Evolutionary conservation across 176 grass and related monocot species (phyloP), one percentile per base, ranked within the genome.

Genomic region (Oryza meridionalis): DNA sequence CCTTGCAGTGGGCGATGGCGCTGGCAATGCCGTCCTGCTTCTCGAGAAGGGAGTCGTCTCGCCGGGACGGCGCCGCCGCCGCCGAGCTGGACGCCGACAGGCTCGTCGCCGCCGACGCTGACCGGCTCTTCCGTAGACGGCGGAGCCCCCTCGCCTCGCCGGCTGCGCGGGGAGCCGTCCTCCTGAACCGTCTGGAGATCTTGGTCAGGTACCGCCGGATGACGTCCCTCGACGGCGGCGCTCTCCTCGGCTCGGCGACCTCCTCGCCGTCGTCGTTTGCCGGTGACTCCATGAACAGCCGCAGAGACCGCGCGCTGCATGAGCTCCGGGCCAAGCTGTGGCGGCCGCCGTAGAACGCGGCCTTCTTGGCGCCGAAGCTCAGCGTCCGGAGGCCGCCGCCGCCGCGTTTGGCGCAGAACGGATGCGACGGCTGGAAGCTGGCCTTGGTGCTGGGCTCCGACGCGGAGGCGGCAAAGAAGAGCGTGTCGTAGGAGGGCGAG

Each of bases 1-100:
- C 91, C 67, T 99, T 99, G 83, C 97, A 99, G 80, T 99, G 97
- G 1, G 91, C 93, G 81, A 99, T 99, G 81, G 97, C 97, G 62
- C 91, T 88, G 77, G 94, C 88, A 61, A 99, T 99, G 65, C 97
- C 93, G 80, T 99, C 97, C 74, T 96, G 91, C 67, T 94, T 91
- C 81, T 99, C 93, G 1, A 70, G 49, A 0, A 88, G 88, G 2
- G 93, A 92, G 82, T 99, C 93, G 75, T 92, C 90, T 6, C 91
- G 86, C 43, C 90, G 77, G 22, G 58, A 38, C 10, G 90, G 22
- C 21, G 72, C 21, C 46, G 17, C 21, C 46, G 17, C 6, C 14
- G 55, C 38, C 0, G 31, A 46, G 32, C 67, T 76, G 7, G 90
- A 25, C 7, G 74, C 46, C 4, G 64, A 14, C 7, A 85, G 22